Evolutionary conservation across 768 basidiomycete genomes (phyloP).

Genomic region (Imleria badia): DNA sequence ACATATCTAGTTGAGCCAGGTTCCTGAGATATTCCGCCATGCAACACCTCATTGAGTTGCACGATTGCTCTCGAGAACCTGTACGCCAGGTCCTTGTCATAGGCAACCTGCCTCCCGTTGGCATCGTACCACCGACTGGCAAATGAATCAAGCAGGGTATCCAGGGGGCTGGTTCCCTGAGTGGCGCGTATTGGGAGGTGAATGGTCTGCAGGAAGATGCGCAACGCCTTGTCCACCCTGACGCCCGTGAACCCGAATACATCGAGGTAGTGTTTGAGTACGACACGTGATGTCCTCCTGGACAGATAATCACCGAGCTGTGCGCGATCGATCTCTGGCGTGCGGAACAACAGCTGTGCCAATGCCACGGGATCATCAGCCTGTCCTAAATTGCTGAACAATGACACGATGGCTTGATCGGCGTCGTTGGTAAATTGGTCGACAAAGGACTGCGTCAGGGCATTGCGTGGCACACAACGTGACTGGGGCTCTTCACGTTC

Average conservation of each 20-base stretch:
- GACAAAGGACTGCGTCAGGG: constrained; percentile 70
- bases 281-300: constrained; percentile 65
- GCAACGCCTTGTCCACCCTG: constrained; percentile 84
- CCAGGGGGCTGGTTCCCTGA: constrained; percentile 35
- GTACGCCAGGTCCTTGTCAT: constrained; percentile 77
- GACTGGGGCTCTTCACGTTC: constrained; percentile 63
- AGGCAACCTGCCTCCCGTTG: constrained; percentile 74
- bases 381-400: constrained; percentile 60
- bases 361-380: constrained; percentile 72
- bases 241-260: constrained; percentile 83
- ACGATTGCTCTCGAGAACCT: constrained; percentile 78
- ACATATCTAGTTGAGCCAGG: constrained; percentile 55
- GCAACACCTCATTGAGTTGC: constrained; percentile 86
- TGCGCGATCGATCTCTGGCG: constrained; percentile 77
- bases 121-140: constrained; percentile 89
- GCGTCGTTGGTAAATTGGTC: constrained; percentile 79
- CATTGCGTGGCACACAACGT: constrained; percentile 52
- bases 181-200: constrained; percentile 52
- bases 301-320: constrained; percentile 85
- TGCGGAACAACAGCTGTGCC: constrained; percentile 78
- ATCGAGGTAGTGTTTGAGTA: constrained; percentile 83
- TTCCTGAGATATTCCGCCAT: constrained; percentile 67
- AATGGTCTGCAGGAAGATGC: constrained; percentile 84
- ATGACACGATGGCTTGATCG: constrained; percentile 69
- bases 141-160: constrained; percentile 77